Conservation (phyloP, 495 filamentous ascomycete genomes). For the Trypethelium eluteriae region DNA sequence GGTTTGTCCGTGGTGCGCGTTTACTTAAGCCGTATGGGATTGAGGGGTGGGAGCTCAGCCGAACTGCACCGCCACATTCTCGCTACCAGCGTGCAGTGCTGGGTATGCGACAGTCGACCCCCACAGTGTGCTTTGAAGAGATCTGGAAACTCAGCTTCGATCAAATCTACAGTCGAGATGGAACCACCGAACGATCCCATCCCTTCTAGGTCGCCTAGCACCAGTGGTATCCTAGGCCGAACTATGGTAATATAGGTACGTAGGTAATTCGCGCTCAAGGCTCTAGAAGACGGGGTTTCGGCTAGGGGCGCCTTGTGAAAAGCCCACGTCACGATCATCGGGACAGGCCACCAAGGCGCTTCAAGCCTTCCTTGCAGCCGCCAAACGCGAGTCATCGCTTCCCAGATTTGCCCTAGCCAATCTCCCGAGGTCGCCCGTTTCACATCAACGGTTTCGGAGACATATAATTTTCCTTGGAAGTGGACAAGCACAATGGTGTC, state of each 20-base stretch:
- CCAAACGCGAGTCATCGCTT: not conserved
- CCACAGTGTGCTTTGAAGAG: too few relatives aligned
- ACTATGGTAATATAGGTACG: too few relatives aligned
- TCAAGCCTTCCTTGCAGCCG: slow-evolving; percentile 7
- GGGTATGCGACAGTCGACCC: too few relatives aligned
- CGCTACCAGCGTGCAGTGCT: not conserved
- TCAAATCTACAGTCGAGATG: too few relatives aligned
- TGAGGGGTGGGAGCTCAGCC: not conserved
- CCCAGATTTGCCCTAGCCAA: slow-evolving; percentile 1
- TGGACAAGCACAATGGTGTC: not conserved
- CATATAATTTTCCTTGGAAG: too few relatives aligned
- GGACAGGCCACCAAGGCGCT: not conserved
- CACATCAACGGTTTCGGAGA: not conserved
- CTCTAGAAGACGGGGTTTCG: not conserved
- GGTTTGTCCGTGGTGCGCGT: not conserved
- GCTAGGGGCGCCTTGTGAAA: not conserved
- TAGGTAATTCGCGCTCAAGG: too few relatives aligned
- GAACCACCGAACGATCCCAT: too few relatives aligned
- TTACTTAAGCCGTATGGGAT: not conserved
- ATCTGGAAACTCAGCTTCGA: too few relatives aligned
- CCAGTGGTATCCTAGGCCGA: too few relatives aligned
- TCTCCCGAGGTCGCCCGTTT: slow-evolving; percentile 6
- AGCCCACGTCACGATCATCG: slow-evolving; percentile 9
- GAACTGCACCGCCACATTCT: slow-evolving; percentile 7
- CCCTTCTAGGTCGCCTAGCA: too few relatives aligned